Conservation (phyloP, 2,329 filamentous ascomycete species). For the Xylaria sp. region DNA sequence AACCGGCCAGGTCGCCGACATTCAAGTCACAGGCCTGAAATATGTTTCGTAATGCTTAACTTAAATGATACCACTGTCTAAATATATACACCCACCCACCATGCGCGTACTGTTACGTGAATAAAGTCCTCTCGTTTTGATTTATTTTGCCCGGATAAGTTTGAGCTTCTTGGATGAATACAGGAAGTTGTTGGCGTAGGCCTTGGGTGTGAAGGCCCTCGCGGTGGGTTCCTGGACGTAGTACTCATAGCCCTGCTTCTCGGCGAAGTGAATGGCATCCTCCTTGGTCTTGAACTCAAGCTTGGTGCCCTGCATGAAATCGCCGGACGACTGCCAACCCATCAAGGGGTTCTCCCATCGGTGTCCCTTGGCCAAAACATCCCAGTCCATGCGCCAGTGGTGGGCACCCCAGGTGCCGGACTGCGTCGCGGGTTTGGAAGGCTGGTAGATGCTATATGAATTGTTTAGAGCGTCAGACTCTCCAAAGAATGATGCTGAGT, state of each 20-base stretch:
- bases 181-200: slow-evolving; percentile 94
- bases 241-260: slow-evolving; percentile 99
- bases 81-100: slow-evolving; percentile 18
- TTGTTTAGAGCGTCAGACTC: slow-evolving; percentile 3
- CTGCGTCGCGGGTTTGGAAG: slow-evolving; percentile 91
- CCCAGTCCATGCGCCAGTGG: slow-evolving; percentile 98
- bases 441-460: slow-evolving; percentile 73
- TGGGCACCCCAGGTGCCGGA: slow-evolving; percentile 80
- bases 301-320: slow-evolving; percentile 91
- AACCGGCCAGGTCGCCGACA: background rate
- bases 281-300: slow-evolving; percentile 90
- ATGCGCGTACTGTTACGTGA: slow-evolving; percentile 5
- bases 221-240: slow-evolving; percentile 96
- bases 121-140: background rate
- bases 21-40: background rate
- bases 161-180: slow-evolving; percentile 84
- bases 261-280: slow-evolving; percentile 88
- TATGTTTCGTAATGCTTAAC: slow-evolving; percentile 5
- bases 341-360: slow-evolving; percentile 98
- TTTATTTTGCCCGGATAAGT: slow-evolving; percentile 72
- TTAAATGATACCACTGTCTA: slow-evolving; percentile 19
- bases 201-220: slow-evolving; percentile 81
- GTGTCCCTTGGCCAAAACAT: slow-evolving; percentile 84
- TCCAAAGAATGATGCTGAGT: background rate
- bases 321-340: slow-evolving; percentile 95